Percentiles rank a stretch among this genome's conserved stretches.
These are phyloP conservation scores for Carex pumila DNA, from an alignment of 176 grass and related monocot genomes.

Conservation along the genomic window DNA sequence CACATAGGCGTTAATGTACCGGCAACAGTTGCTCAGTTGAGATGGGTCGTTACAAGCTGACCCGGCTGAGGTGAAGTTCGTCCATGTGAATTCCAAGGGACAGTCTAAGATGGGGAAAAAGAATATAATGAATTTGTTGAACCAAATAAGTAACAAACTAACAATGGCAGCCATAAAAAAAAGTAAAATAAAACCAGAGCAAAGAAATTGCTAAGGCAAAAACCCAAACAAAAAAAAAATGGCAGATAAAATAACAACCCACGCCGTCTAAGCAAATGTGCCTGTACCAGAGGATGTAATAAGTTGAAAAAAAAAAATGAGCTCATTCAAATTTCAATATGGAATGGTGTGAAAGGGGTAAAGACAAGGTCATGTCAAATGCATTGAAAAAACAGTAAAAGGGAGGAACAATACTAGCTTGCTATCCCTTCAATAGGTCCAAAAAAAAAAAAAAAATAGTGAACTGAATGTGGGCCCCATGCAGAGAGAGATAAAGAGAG, in stretches of 20 bases:
- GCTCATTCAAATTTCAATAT: not conserved
- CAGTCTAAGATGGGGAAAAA: conserved; percentile 34
- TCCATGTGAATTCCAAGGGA: conserved; percentile 88
- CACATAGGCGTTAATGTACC: conserved; percentile 94
- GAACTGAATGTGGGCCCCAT: not conserved
- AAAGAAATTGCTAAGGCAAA: not conserved
- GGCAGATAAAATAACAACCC: not conserved
- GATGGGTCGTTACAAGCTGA: conserved; percentile 47
- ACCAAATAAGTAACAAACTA: not conserved
- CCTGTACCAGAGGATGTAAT: not conserved
- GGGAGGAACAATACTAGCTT: not conserved
- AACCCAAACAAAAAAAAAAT: not conserved
- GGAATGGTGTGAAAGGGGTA: not conserved
- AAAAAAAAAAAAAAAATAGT: not conserved
- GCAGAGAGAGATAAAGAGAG: not conserved
- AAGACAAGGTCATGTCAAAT: not conserved
- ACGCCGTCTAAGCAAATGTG: not conserved
- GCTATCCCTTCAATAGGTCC: not conserved
- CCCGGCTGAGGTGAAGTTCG: conserved; percentile 69
- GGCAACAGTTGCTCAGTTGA: conserved; percentile 67
- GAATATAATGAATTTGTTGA: not conserved
- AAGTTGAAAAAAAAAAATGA: not conserved
- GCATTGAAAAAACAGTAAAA: not conserved
- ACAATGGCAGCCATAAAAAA: not conserved
- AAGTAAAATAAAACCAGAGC: not conserved